Evolutionary conservation across 2,329 filamentous ascomycete genomes (phyloP).

Genomic region (Pseudodiploospora longispora): DNA sequence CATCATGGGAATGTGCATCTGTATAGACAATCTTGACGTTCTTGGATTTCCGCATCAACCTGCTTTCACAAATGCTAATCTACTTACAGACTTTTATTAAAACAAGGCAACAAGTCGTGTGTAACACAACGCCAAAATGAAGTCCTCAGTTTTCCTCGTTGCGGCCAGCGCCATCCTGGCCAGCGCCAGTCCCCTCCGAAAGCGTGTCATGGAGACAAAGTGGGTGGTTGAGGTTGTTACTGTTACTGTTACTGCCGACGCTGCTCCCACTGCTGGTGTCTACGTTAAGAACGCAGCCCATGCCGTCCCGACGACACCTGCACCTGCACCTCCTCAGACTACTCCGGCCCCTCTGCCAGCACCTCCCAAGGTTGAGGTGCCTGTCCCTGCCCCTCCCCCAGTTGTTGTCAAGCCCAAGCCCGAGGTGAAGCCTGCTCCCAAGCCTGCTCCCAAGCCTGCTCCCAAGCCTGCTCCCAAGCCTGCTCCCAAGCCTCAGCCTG

Average conservation of each 20-base stretch:
- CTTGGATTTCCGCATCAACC: no score
- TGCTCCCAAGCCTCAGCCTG: conserved; percentile 4
- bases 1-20: no score
- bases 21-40: no score
- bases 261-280: conserved; percentile 13
- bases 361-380: conserved; percentile 1
- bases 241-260: conserved; percentile 35
- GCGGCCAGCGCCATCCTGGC: conserved; percentile 38
- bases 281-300: conserved; percentile 14
- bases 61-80: no score
- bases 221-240: conserved; percentile 34
- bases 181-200: conserved; percentile 34
- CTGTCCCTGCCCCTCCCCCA: neutral
- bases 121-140: conserved; percentile 33
- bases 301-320: neutral
- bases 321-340: conserved; percentile 3
- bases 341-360: conserved; percentile 4
- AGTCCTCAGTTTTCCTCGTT: conserved; percentile 38
- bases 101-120: no score
- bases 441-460: conserved; percentile 10
- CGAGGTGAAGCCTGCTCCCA: neutral
- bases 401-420: neutral
- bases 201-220: conserved; percentile 32
- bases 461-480: conserved; percentile 13
- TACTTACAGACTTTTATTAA: no score